These are phyloP conservation scores for Omphalotus olearius DNA, from an alignment of 1,284 basidiomycete genomes.

Conservation along the genomic window DNA sequence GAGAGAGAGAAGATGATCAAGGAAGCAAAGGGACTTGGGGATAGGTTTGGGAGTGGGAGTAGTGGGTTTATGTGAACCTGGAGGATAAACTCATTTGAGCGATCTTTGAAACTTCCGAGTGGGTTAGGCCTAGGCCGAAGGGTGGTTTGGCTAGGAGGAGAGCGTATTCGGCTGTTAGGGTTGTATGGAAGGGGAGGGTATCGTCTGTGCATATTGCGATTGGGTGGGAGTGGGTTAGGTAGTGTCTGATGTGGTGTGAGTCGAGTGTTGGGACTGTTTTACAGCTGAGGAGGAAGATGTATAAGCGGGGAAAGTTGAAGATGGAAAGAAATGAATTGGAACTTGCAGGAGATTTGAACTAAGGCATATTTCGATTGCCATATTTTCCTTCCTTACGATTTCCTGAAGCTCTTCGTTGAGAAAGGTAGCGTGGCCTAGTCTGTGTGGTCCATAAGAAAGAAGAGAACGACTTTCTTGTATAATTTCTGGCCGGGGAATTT, in stretches of 20 bases:
- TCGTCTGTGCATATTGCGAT: constrained; percentile 82
- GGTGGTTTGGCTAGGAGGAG: constrained; percentile 67
- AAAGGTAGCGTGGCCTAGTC: constrained; percentile 82
- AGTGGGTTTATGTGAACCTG: constrained; percentile 48
- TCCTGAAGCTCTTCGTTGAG: constrained; percentile 57
- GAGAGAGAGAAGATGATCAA: constrained; percentile 73
- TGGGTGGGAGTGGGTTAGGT: constrained; percentile 61
- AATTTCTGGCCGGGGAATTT: constrained; percentile 47
- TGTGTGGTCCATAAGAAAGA: constrained; percentile 58
- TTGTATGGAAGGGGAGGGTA: constrained; percentile 70
- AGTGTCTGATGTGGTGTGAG: constrained; percentile 68
- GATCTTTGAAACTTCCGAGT: constrained; percentile 51
- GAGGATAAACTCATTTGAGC: constrained; percentile 24
- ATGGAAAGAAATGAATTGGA: too few relatives aligned
- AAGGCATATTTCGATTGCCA: constrained; percentile 77
- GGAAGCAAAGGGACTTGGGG: constrained; percentile 75
- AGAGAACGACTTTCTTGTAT: constrained; percentile 62
- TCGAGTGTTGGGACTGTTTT: constrained; percentile 65
- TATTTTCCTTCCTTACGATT: constrained; percentile 51
- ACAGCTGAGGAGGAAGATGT: too few relatives aligned
- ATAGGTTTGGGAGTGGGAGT: constrained; percentile 74
- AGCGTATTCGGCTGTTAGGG: constrained; percentile 71
- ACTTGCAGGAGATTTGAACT: constrained; percentile 75
- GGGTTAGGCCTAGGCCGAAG: constrained; percentile 60
- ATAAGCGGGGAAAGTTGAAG: too few relatives aligned